Evolutionary conservation across 495 filamentous ascomycete species (phyloP).

Genomic region (Annulohypoxylon nitens): DNA sequence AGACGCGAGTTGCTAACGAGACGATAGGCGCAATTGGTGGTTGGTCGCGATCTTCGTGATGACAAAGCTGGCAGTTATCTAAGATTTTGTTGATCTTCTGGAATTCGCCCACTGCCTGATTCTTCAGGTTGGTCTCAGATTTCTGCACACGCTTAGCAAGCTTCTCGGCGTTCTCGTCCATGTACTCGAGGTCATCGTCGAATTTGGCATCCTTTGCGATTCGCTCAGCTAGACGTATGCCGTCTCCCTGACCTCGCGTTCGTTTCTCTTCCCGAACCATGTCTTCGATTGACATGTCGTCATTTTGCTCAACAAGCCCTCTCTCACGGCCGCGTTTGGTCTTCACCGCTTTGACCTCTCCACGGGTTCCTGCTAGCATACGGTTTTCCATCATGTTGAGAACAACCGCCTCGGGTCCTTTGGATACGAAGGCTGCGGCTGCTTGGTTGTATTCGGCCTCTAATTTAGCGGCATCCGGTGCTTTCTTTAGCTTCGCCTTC

Average conservation of each 20-base stretch:
- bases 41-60: conserved; percentile 87
- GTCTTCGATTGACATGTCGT: conserved; percentile 95
- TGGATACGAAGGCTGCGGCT: conserved; percentile 64
- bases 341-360: conserved; percentile 79
- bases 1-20: conserved; percentile 89
- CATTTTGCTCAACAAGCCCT: conserved; percentile 86
- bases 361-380: conserved; percentile 81
- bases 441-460: conserved; percentile 87
- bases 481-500: conserved; percentile 87
- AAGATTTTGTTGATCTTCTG: conserved; percentile 90
- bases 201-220: conserved; percentile 95
- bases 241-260: conserved; percentile 85
- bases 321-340: conserved; percentile 84
- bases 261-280: conserved; percentile 95
- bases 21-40: conserved; percentile 90
- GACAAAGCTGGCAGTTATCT: conserved; percentile 90
- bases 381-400: conserved; percentile 90
- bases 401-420: conserved; percentile 75
- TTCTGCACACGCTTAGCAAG: conserved; percentile 91
- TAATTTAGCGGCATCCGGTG: conserved; percentile 79
- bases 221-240: conserved; percentile 83
- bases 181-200: conserved; percentile 92
- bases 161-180: conserved; percentile 95
- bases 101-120: conserved; percentile 87
- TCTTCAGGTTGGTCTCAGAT: conserved; percentile 89